Evolutionary conservation across 2,329 filamentous ascomycete genomes (phyloP), one percentile per base, ranked within the genome.

Genomic region (Dissoconium aciculare): DNA sequence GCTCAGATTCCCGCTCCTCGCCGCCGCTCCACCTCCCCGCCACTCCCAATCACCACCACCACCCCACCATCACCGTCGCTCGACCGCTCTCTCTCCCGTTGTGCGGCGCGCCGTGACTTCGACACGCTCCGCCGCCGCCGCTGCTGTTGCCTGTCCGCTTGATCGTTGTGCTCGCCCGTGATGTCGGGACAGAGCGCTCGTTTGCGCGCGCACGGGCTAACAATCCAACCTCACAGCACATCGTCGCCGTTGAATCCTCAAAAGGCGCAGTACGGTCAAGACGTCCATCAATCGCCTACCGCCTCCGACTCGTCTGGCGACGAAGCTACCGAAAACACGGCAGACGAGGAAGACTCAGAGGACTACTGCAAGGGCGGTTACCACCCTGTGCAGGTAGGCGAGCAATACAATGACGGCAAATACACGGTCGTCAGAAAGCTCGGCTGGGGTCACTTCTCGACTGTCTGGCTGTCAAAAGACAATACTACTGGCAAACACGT

Each of bases 281-380:
- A 63, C 63, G 67, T 72, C 59, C 75, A 62, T 66, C 68, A 76
- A 47, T 87, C 83, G 39, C 79, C 81, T 36, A 79, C 80, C 31
- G 51, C 46, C 26, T 51, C 47, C 35, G 49, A 51, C 32, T 71
- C 74, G 33, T 81, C 76, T 37, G 75, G 73, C 46, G 84, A 87
- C 59, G 85, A 93, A 55, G 62, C 60, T 38, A 69, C 72, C 57
- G 85, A 94, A 50, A 85, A 89, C 54, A 92, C 87, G 23, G 87
- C 85, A 52, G 89, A 95, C 55, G 89, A 98, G 62, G 89, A 98
- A 61, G 89, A 98, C 59, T 93, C 83, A 28, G 87, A 95, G 60
- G 89, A 98, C 59, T 98, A 98, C 64, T 94, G 87, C 71, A 95
- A 95, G 62, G 89, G 89, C 50, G 89, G 89, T 38, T 98, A 95